Evolutionary conservation across 2,329 filamentous ascomycete species (phyloP).

Genomic region (Cryphonectria nitschkei): DNA sequence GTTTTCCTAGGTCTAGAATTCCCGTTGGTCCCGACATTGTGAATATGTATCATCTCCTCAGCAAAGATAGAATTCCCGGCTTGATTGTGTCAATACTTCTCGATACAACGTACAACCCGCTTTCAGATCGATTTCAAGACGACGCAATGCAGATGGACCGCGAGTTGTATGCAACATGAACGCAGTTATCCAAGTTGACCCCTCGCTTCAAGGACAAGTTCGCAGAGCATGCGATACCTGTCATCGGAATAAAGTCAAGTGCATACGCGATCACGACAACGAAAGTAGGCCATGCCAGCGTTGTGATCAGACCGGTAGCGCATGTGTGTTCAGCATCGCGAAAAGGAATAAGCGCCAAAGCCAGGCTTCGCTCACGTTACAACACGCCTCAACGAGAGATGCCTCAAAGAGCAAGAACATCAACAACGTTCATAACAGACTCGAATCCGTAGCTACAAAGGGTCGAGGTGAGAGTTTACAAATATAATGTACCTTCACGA

Average conservation of each 20-base stretch:
- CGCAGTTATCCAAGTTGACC: neutral
- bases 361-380: neutral
- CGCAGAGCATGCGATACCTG: neutral
- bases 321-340: neutral
- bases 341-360: neutral
- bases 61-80: neutral
- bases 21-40: neutral
- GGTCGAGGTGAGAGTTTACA: neutral
- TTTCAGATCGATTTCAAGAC: neutral
- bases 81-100: neutral
- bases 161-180: neutral
- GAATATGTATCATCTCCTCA: neutral
- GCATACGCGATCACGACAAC: neutral
- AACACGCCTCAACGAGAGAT: neutral
- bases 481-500: neutral
- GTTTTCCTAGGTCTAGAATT: neutral
- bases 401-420: neutral
- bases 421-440: neutral
- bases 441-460: neutral
- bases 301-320: neutral
- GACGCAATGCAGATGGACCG: neutral
- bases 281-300: neutral
- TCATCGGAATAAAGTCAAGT: slow-evolving; percentile 1
- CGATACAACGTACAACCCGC: neutral
- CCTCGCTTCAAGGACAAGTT: neutral